Percentiles rank a stretch among this genome's conserved stretches.
These are phyloP conservation scores for Mycena latifolia DNA, from an alignment of 768 basidiomycete genomes.

Conservation along the genomic window DNA sequence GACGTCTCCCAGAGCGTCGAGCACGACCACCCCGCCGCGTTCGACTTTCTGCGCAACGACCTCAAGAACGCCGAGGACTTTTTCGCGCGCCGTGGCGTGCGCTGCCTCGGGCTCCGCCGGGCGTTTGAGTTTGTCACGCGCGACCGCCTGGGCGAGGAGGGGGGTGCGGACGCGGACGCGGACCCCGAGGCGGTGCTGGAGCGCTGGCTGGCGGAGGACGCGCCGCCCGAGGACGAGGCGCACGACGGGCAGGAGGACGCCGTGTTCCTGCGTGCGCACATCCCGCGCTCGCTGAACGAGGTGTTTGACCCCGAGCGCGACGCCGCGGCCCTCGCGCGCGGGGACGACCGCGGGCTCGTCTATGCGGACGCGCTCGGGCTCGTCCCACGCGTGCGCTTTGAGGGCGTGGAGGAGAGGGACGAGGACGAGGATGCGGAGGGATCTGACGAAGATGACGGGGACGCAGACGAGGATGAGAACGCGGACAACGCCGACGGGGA, in stretches of 20 bases:
- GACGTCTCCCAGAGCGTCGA: conserved; percentile 99
- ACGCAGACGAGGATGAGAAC: conserved; percentile 52
- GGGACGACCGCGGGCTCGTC: conserved; percentile 81
- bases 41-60: conserved; percentile 95
- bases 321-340: conserved; percentile 77
- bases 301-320: conserved; percentile 90
- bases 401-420: conserved; percentile 36
- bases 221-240: conserved; percentile 27
- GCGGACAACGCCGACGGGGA: too few species aligned
- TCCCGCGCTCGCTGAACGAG: conserved; percentile 92
- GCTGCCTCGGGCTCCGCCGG: conserved; percentile 80
- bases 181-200: conserved; percentile 37
- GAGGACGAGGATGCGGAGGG: conserved; percentile 49
- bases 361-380: conserved; percentile 91
- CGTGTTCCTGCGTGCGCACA: conserved; percentile 92
- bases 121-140: conserved; percentile 92
- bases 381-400: conserved; percentile 46
- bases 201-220: conserved; percentile 33
- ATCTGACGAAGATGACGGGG: conserved; percentile 36
- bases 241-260: conserved; percentile 79
- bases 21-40: conserved; percentile 96
- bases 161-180: background rate
- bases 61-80: conserved; percentile 95
- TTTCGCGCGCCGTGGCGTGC: conserved; percentile 82
- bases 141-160: conserved; percentile 55